Percentiles rank a stretch among this genome's conserved stretches.
phyloP scores from a whole-genome alignment of 257 asterid species.

The Primulina tabacum region DNA sequence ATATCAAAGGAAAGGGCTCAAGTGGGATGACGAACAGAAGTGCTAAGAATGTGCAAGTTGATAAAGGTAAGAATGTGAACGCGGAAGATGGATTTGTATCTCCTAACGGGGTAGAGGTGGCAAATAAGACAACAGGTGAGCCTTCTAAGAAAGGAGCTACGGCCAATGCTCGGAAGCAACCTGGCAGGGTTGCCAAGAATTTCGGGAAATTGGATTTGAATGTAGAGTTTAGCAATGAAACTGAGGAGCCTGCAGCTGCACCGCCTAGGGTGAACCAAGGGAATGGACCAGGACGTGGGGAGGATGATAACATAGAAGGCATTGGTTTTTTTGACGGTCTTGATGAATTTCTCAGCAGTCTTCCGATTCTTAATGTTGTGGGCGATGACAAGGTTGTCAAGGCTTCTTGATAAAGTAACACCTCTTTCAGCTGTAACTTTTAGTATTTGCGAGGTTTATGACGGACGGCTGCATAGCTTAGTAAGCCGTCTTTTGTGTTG shows the following conservation, averaged over 20 bases:
- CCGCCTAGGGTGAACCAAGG: slow-evolving; percentile 46
- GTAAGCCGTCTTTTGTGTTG: slow-evolving; percentile 33
- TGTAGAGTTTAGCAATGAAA: slow-evolving; percentile 86
- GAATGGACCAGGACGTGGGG: slow-evolving; percentile 61
- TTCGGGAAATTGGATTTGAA: slow-evolving; percentile 82
- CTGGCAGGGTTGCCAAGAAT: slow-evolving; percentile 65
- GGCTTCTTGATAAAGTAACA: slow-evolving; percentile 56
- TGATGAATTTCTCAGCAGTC: slow-evolving; percentile 87
- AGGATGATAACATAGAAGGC: slow-evolving; percentile 83
- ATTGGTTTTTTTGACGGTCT: slow-evolving; percentile 92
- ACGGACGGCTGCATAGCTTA: slow-evolving; percentile 26
- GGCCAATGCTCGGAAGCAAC: slow-evolving; percentile 55
- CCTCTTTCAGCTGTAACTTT: slow-evolving; percentile 39
- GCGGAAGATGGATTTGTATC: slow-evolving; percentile 38
- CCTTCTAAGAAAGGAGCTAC: slow-evolving; percentile 47
- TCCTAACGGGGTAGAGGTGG: slow-evolving; percentile 42
- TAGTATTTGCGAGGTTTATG: slow-evolving; percentile 25
- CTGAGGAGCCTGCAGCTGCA: slow-evolving; percentile 61
- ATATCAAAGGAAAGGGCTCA: slow-evolving; percentile 35
- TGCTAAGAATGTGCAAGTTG: slow-evolving; percentile 42
- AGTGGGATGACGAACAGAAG: slow-evolving; percentile 31
- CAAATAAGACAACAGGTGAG: slow-evolving; percentile 38
- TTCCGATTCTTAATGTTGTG: slow-evolving; percentile 77
- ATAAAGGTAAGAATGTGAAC: slow-evolving; percentile 49
- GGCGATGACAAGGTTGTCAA: slow-evolving; percentile 79